Evolutionary conservation across 2,329 filamentous ascomycete species (phyloP).

Genomic region (Botrytis hyacinthi): DNA sequence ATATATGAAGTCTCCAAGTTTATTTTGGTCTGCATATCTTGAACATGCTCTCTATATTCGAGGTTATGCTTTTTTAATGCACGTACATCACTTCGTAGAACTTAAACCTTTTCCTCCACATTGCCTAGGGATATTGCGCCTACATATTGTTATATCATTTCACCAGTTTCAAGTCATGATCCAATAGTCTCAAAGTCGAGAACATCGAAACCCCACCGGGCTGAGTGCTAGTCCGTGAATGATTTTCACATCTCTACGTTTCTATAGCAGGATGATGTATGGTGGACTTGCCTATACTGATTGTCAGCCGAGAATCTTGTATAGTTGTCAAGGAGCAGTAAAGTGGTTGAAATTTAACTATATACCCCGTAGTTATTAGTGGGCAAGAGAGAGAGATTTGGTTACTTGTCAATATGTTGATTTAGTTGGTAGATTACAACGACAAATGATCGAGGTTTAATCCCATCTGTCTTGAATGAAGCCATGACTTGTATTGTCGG

Average conservation of each 20-base stretch:
- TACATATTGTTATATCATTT: no score
- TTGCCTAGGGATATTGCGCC: no score
- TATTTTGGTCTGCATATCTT: no score
- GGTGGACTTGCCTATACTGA: background rate
- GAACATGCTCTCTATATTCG: no score
- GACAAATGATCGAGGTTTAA: background rate
- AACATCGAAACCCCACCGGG: background rate
- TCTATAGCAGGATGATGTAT: background rate
- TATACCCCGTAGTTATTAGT: background rate
- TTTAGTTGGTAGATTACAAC: background rate
- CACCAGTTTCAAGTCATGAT: no score
- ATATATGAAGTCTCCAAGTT: no score
- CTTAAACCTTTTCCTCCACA: no score
- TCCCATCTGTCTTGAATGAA: background rate
- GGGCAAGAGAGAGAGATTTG: background rate
- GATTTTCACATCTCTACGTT: background rate
- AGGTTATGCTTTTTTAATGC: no score
- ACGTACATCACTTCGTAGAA: no score
- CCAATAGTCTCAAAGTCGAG: no score
- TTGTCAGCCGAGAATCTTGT: background rate
- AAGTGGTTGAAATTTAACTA: background rate
- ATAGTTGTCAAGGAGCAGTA: background rate
- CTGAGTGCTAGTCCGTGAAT: background rate
- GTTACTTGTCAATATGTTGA: background rate
- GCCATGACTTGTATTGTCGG: background rate